Percentiles rank a stretch among this genome's conserved stretches.
Evolutionary conservation across 116 monocot species (phyloP).

Genomic region (Iris pallida): DNA sequence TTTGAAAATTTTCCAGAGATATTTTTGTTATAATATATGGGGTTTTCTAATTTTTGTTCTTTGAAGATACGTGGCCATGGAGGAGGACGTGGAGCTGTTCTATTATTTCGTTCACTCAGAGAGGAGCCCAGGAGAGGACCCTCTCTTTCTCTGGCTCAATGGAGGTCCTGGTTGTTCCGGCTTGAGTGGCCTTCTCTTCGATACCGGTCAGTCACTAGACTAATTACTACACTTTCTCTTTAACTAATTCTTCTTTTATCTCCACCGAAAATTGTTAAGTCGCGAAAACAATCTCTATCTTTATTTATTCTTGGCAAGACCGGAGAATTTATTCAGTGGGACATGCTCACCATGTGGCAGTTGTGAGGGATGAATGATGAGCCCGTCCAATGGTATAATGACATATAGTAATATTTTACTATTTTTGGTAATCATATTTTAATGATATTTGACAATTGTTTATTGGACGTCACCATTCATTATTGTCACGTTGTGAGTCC

Average conservation of each 20-base stretch:
- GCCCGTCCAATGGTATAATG: no score
- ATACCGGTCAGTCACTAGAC: slow-evolving; percentile 13
- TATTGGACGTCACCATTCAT: no score
- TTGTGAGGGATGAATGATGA: no score
- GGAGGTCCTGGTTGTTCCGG: slow-evolving; percentile 28
- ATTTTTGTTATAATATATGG: no score
- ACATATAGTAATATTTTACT: no score
- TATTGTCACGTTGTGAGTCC: no score
- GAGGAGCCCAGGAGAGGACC: slow-evolving; percentile 24
- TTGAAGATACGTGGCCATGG: slow-evolving; percentile 17
- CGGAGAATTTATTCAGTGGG: no score
- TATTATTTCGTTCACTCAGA: slow-evolving; percentile 35
- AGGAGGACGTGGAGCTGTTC: slow-evolving; percentile 22
- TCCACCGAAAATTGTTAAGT: neutral
- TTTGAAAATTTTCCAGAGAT: no score
- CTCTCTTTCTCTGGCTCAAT: slow-evolving; percentile 27
- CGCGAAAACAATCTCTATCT: neutral
- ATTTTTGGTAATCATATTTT: no score
- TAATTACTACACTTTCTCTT: neutral
- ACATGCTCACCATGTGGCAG: no score
- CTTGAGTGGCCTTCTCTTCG: slow-evolving; percentile 12
- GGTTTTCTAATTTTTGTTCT: neutral
- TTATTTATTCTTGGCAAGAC: neutral
- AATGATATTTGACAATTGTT: no score
- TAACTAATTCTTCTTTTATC: neutral